Conservation (phyloP, 192 early-diverging fungal genomes). For the Backusella westeae region DNA sequence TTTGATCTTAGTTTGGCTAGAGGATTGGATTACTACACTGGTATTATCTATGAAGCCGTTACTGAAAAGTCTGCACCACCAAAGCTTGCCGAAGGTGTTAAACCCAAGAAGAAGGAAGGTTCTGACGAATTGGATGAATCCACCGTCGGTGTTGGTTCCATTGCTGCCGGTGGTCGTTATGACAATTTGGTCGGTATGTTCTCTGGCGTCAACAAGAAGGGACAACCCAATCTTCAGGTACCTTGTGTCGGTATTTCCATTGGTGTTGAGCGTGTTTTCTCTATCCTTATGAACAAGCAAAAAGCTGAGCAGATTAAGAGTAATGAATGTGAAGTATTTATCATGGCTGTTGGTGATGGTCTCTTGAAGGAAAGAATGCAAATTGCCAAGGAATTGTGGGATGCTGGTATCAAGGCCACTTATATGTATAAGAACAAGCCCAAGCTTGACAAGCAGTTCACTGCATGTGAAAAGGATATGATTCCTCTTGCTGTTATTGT, state of each 20-base stretch:
- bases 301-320: constrained; percentile 62
- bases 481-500: constrained; percentile 93
- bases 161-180: constrained; percentile 97
- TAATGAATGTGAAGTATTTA: constrained; percentile 82
- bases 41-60: constrained; percentile 98
- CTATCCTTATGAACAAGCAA: constrained; percentile 72
- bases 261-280: constrained; percentile 95
- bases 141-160: constrained; percentile 87
- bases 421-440: constrained; percentile 94
- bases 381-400: constrained; percentile 87
- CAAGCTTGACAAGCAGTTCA: constrained; percentile 74
- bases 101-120: constrained; percentile 44
- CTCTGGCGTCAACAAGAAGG: constrained; percentile 60
- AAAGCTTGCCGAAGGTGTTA: constrained; percentile 41
- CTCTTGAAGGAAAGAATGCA: constrained; percentile 88
- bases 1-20: constrained; percentile 97
- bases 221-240: constrained; percentile 63
- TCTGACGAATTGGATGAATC: constrained; percentile 69
- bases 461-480: constrained; percentile 75
- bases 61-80: constrained; percentile 53
- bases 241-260: constrained; percentile 96
- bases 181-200: constrained; percentile 98
- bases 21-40: constrained; percentile 98
- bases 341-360: constrained; percentile 78
- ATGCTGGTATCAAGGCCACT: constrained; percentile 85